These are phyloP conservation scores for Candida dajiaensis DNA, from an alignment of 805 yeast species.

Conservation along the genomic window DNA sequence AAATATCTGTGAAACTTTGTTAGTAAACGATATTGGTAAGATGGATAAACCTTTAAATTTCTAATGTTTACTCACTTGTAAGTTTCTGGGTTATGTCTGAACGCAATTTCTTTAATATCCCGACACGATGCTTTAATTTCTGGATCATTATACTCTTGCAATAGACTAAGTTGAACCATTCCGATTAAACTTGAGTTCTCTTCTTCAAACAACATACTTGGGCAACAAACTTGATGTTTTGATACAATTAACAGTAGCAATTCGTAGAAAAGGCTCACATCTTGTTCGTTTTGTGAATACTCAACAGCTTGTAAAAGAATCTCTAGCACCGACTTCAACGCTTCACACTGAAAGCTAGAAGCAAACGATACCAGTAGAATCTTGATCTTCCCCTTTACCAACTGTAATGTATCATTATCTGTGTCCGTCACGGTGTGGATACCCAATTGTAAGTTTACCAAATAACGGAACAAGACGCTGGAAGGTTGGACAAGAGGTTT, in stretches of 20 bases:
- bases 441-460: conserved; percentile 32
- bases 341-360: neutral
- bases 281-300: neutral
- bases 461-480: conserved; percentile 26
- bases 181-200: neutral
- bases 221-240: neutral
- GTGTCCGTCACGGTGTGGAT: conserved; percentile 18
- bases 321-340: neutral
- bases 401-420: conserved; percentile 11
- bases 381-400: conserved; percentile 17
- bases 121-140: neutral
- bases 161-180: neutral
- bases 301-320: neutral
- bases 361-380: neutral
- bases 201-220: neutral
- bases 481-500: conserved; percentile 29
- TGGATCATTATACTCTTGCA: neutral
- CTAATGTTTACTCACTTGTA: neutral
- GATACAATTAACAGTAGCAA: neutral
- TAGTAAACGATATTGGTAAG: neutral
- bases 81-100: neutral
- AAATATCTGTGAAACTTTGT: neutral
- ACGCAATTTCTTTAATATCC: neutral
- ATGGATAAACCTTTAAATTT: too few species aligned
- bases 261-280: neutral